Conservation (phyloP, 306 rosid species). For the Leucaena leucocephala region DNA sequence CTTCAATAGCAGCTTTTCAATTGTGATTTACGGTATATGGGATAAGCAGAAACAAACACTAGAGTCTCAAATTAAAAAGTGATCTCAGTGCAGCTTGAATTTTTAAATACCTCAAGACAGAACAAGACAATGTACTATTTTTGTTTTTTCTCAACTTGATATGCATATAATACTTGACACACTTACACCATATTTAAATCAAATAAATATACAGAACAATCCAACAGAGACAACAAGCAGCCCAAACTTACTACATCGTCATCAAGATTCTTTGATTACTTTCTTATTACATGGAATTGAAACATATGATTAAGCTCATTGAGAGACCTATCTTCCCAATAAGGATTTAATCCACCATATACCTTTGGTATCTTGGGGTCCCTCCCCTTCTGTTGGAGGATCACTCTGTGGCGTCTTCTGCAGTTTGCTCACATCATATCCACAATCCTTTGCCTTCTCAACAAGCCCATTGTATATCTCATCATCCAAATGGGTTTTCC, state of each 20-base stretch:
- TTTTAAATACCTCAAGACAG: not conserved
- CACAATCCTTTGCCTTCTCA: conserved; percentile 59
- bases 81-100: not conserved
- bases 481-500: conserved; percentile 64
- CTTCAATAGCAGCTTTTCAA: no score
- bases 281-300: conserved; percentile 33
- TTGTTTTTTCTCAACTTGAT: not conserved
- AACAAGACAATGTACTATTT: not conserved
- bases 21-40: no score
- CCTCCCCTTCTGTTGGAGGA: conserved; percentile 68
- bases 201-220: conserved; percentile 23
- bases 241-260: conserved; percentile 31
- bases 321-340: conserved; percentile 50
- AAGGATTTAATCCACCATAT: conserved; percentile 81
- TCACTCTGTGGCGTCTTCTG: conserved; percentile 79
- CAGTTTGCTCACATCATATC: conserved; percentile 84
- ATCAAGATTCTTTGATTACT: conserved; percentile 22
- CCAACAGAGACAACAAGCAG: conserved; percentile 18
- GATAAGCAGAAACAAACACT: no score
- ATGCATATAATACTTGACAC: not conserved
- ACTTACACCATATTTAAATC: not conserved
- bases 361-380: conserved; percentile 77
- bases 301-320: not conserved
- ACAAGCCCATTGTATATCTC: conserved; percentile 64
- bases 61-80: not conserved